Evolutionary conservation across 2,329 filamentous ascomycete species (phyloP).

Genomic region (Cercospora sesami): DNA sequence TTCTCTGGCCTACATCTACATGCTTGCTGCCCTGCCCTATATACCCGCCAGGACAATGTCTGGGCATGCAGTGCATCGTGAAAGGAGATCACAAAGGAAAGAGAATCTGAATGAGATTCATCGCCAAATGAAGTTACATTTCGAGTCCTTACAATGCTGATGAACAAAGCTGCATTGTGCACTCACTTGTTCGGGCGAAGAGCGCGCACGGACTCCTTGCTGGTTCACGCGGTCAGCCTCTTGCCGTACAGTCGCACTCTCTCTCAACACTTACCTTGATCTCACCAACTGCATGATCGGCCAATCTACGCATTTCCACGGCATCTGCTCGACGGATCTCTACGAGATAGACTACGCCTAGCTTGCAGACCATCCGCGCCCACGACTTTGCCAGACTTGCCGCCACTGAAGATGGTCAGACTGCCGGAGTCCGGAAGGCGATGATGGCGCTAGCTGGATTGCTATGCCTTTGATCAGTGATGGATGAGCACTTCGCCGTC

Average conservation of each 20-base stretch:
- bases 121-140: neutral
- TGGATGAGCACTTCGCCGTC: neutral
- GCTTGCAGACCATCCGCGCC: neutral
- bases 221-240: neutral
- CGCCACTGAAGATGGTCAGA: neutral
- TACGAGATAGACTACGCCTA: neutral
- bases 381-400: neutral
- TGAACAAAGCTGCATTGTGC: neutral
- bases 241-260: neutral
- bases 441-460: neutral
- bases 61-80: neutral
- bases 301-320: neutral
- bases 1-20: neutral
- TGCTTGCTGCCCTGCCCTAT: neutral
- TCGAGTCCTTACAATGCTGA: neutral
- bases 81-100: neutral
- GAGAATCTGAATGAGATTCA: neutral
- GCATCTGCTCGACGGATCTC: neutral
- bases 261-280: neutral
- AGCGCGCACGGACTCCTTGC: neutral
- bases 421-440: neutral
- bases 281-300: neutral
- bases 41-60: neutral
- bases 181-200: neutral
- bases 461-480: neutral